Percentiles rank a stretch among this genome's conserved stretches.
Conservation (phyloP, 2,329 filamentous ascomycete species). For the Phyllosticta citrichinensis region DNA sequence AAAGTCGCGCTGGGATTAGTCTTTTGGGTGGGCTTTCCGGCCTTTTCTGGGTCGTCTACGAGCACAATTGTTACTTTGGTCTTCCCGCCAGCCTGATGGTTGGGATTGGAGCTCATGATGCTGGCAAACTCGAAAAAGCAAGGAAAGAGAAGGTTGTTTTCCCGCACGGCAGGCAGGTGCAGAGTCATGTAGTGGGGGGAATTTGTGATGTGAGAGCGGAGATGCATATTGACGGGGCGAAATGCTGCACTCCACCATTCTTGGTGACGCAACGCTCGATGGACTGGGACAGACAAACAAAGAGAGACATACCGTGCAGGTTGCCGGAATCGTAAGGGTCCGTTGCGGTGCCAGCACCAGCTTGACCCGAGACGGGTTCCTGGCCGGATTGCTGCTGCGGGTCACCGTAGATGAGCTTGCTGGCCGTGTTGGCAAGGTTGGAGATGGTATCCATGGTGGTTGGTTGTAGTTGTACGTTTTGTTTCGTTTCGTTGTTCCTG, state of each 20-base stretch:
- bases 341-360: slow-evolving; percentile 54
- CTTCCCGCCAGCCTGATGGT: not conserved
- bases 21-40: slow-evolving; percentile 1
- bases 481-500: not conserved
- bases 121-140: not conserved
- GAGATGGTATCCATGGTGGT: slow-evolving; percentile 28
- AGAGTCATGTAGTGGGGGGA: not conserved
- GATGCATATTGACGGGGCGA: not conserved
- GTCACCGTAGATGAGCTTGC: slow-evolving; percentile 30
- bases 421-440: slow-evolving; percentile 25
- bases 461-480: not conserved
- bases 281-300: not conserved
- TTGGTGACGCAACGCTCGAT: not conserved
- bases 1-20: not conserved
- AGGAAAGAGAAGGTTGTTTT: not conserved
- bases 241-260: not conserved
- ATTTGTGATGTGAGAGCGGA: not conserved
- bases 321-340: slow-evolving; percentile 78
- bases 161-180: not conserved
- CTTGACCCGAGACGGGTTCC: slow-evolving; percentile 64
- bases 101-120: not conserved
- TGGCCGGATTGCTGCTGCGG: slow-evolving; percentile 29
- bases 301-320: slow-evolving; percentile 41
- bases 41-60: slow-evolving; percentile 1
- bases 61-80: not conserved